Evolutionary conservation across 2,329 filamentous ascomycete genomes (phyloP), one percentile per base, ranked within the genome.

Genomic region (Paramyrothecium sp.): DNA sequence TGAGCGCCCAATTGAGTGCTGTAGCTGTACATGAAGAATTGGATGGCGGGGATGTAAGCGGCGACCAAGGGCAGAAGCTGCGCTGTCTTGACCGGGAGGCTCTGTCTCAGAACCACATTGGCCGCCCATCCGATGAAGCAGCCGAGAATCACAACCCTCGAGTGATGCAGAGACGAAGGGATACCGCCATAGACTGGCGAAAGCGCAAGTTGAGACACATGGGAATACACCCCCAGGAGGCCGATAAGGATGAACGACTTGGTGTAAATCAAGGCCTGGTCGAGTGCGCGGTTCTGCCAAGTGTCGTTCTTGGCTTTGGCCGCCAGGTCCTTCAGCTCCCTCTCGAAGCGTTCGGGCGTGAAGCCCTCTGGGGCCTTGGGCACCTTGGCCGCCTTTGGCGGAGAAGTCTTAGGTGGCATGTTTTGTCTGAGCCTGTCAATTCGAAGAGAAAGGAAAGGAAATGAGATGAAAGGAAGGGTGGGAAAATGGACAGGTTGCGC

Each of bases 151-250:
- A 92, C 77, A 59, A 87, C 81, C 68, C 84, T 83, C 54, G 81
- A 76, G 71, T 97, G 94, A 71, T 88, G 89, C 62, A 89, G 79
- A 1, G 85, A 82, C 1, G 92, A 81, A 1, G 94, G 90, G 41
- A 96, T 90, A 17, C 88, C 87, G 54, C 95, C 95, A 73, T 96
- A 98, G 12, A 96, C 89, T 2, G 95, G 95, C 20, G 92, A 90
- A 34, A 98, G 80, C 44, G 85, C 88, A 60, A 92, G 80, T 69
- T 91, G 86, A 1, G 90, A 94, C 57, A 89, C 83, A 60, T 87
- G 86, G 51, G 89, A 88, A 59, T 83, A 86, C 47, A 88, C 69
- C 49, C 87, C 90, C 49, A 75, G 63, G 33, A 76, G 61, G 38
- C 54, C 58, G 12, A 77, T 62, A 19, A 76, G 62, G 33, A 69